Base-by-base conservation (phyloP, 305 asterid species). In the Fraxinus velutina region DNA sequence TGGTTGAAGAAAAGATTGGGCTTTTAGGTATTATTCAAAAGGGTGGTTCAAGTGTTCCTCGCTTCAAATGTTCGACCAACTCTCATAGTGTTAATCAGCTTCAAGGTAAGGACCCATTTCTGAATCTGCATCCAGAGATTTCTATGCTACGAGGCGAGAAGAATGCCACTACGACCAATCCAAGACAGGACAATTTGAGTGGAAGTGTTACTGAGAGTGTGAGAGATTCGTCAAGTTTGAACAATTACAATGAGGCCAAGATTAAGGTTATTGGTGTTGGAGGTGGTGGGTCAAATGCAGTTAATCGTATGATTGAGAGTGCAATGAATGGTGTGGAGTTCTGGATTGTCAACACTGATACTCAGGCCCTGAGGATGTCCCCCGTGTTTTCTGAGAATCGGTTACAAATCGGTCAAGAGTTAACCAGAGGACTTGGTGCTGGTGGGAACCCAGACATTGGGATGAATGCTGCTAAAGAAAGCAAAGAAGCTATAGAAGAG, bases 241-340 rank as follows among this genome's bases (percentile, higher is more conserved):
- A 85, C 73, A 88, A 86, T 83, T 80, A 77, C 80, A 88, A 85
- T 62, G 92, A 84, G 85, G 91, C 92, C 27, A 88, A 86, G 82
- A 89, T 89, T 80, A 89, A 89, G 84, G 92, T 89, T 77, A 87
- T 96, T 81, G 99, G 99, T 22, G 98, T 96, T 73, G 99, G 99
- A 85, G 99, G 99, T 22, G 99, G 99, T 77, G 99, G 99, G 50
- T 96, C 99, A 17, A 96, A 96, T 91, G 99, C 92, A 2, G 92
- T 89, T 19, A 89, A 89, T 82, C 92, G 92, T 62, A 89, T 89
- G 75, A 70, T 70, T 70, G 75, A 70, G 75, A 70, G 75, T 70
- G 75, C 75, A 29, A 29, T 70, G 75, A 70, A 70, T 7, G 75
- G 75, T 70, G 75, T 70, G 12, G 75, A 70, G 42, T 70, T 70